A percentile compares a stretch with the other conserved stretches of the same genome.
These are phyloP conservation scores for Turritis glabra DNA, from an alignment of 345 rosid species.

Conservation along the genomic window DNA sequence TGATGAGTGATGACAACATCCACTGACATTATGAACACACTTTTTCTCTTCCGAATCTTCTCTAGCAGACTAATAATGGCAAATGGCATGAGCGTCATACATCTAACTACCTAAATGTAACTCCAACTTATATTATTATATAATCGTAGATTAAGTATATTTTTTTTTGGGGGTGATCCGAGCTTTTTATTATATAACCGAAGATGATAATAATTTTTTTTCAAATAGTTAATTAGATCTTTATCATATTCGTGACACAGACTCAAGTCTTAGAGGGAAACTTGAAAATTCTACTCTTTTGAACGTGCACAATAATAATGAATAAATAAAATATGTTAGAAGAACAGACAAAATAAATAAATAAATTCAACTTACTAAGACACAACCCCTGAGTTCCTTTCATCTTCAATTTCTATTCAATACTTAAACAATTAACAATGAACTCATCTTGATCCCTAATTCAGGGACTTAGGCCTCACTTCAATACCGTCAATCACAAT, in stretches of 20 bases:
- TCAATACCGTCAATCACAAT: slow-evolving; percentile 52
- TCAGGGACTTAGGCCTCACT: slow-evolving; percentile 38
- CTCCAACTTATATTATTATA: background rate
- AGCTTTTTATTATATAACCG: too few species aligned
- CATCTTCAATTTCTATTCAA: too few species aligned
- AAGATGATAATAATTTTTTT: too few species aligned
- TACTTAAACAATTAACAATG: too few species aligned
- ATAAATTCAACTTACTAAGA: too few species aligned
- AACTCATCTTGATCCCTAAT: background rate
- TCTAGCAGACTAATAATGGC: background rate
- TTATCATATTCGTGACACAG: too few species aligned
- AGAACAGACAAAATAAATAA: too few species aligned
- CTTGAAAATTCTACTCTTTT: background rate
- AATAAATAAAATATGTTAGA: too few species aligned
- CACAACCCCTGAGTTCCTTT: background rate
- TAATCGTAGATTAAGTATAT: background rate
- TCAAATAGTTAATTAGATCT: too few species aligned
- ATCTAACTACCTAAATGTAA: background rate
- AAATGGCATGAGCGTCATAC: background rate
- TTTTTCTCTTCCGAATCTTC: background rate
- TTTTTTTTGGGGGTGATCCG: too few species aligned
- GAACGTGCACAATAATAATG: background rate
- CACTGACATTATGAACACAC: background rate
- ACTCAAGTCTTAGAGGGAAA: too few species aligned
- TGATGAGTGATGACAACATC: background rate